These are phyloP conservation scores for Apiospora koreana DNA, from an alignment of 2,329 filamentous ascomycete species.

Conservation along the genomic window DNA sequence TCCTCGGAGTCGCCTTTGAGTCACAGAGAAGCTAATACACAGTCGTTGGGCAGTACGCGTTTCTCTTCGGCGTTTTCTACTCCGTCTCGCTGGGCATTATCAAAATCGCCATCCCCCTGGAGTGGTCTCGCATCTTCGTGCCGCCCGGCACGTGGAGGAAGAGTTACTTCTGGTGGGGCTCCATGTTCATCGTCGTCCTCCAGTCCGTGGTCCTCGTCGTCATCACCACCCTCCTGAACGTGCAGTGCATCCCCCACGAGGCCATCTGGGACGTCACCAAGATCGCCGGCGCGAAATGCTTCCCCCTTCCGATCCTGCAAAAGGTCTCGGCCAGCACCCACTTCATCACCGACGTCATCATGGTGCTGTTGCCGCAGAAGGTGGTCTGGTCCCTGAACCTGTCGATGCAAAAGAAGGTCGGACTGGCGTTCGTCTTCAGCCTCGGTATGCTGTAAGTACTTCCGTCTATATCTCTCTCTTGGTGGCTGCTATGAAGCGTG, in stretches of 20 bases:
- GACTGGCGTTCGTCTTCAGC: slow-evolving; percentile 28
- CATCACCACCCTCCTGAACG: slow-evolving; percentile 17
- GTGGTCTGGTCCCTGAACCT: slow-evolving; percentile 31
- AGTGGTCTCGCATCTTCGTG: slow-evolving; percentile 36
- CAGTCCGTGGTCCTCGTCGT: slow-evolving; percentile 19
- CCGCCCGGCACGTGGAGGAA: slow-evolving; percentile 23
- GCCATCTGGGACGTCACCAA: slow-evolving; percentile 22
- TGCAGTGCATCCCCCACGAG: slow-evolving; percentile 22
- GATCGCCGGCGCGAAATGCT: slow-evolving; percentile 21
- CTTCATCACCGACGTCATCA: slow-evolving; percentile 24
- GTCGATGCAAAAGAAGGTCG: slow-evolving; percentile 24
- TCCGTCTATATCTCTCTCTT: not conserved
- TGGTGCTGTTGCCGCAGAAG: slow-evolving; percentile 29
- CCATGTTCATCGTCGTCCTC: slow-evolving; percentile 18
- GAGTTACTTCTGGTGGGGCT: slow-evolving; percentile 23
- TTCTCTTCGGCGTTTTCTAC: slow-evolving; percentile 33
- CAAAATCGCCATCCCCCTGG: slow-evolving; percentile 43
- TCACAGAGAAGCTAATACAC: not conserved
- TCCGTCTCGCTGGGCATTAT: slow-evolving; percentile 36
- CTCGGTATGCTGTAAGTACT: slow-evolving; percentile 25
- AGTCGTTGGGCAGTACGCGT: slow-evolving; percentile 25
- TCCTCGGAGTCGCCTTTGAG: not conserved
- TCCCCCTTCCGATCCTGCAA: slow-evolving; percentile 16
- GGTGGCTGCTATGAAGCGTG: not conserved
- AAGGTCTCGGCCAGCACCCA: slow-evolving; percentile 23